Percentiles rank a stretch among this genome's conserved stretches.
phyloP scores from a whole-genome alignment of 1,139 yeast genomes.

The Nematodospora anomalae region DNA sequence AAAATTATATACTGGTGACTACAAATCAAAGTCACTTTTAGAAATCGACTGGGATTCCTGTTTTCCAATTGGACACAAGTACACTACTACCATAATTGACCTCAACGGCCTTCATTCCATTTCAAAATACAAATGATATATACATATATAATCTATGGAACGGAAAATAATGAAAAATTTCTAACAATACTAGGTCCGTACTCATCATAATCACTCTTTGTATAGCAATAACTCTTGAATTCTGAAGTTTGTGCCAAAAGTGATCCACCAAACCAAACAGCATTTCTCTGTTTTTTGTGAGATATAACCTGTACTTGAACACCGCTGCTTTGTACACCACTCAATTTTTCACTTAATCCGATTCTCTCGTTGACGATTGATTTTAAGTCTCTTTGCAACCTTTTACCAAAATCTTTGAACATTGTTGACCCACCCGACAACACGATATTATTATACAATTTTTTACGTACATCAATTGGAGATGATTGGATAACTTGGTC shows the following conservation, averaged over 20 bases:
- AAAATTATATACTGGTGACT: not conserved
- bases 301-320: slow-evolving; percentile 96
- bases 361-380: slow-evolving; percentile 86
- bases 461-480: slow-evolving; percentile 97
- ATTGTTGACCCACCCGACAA: slow-evolving; percentile 96
- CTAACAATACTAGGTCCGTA: slow-evolving; percentile 97
- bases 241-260: slow-evolving; percentile 95
- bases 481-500: slow-evolving; percentile 94
- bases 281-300: slow-evolving; percentile 96
- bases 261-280: slow-evolving; percentile 99
- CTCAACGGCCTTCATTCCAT: too few relatives aligned
- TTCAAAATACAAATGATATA: not conserved
- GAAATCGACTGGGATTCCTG: too few relatives aligned
- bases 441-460: slow-evolving; percentile 91
- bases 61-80: not conserved
- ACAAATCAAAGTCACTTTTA: too few relatives aligned
- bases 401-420: slow-evolving; percentile 97
- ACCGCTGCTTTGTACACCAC: slow-evolving; percentile 88
- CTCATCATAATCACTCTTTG: slow-evolving; percentile 96
- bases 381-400: slow-evolving; percentile 94
- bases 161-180: slow-evolving; percentile 90
- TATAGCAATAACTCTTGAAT: slow-evolving; percentile 93
- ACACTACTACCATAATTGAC: not conserved
- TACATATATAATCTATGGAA: slow-evolving; percentile 50
- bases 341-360: slow-evolving; percentile 70